phyloP scores from a whole-genome alignment of 305 asterid species.

The Nicotiana rustica region DNA sequence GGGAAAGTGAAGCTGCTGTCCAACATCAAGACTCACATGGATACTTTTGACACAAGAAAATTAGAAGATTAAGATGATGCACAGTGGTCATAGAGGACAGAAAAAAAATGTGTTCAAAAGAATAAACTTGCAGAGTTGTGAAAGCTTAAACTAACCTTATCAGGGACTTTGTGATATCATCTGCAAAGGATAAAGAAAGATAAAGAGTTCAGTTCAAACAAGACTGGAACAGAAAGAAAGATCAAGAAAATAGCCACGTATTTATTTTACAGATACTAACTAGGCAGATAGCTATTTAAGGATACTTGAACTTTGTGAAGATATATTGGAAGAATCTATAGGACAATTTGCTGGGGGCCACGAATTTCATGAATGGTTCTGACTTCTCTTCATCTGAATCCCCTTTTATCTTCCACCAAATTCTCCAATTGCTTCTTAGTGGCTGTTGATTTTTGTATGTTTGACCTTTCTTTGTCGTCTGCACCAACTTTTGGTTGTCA shows the following conservation, averaged over 20 bases:
- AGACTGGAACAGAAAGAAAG: constrained; percentile 25
- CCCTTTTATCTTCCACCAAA: not conserved
- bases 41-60: no score
- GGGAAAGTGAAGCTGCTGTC: not conserved
- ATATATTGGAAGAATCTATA: constrained; percentile 42
- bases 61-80: no score
- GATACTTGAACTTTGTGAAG: constrained; percentile 43
- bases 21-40: no score
- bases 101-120: not conserved
- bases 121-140: constrained; percentile 38
- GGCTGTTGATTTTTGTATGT: not conserved
- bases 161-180: constrained; percentile 41
- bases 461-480: constrained; percentile 14
- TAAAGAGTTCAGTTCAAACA: not conserved
- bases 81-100: no score
- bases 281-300: constrained; percentile 20
- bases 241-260: constrained; percentile 15
- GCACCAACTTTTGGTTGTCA: not conserved
- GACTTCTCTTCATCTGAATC: constrained; percentile 29
- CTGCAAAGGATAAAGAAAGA: constrained; percentile 34
- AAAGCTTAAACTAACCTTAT: constrained; percentile 32
- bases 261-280: constrained; percentile 29
- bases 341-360: constrained; percentile 52
- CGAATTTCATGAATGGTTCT: constrained; percentile 63
- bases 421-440: not conserved